These are phyloP conservation scores for Trichomonascaceae sp. DNA, from an alignment of 1,139 yeast genomes.

Conservation along the genomic window DNA sequence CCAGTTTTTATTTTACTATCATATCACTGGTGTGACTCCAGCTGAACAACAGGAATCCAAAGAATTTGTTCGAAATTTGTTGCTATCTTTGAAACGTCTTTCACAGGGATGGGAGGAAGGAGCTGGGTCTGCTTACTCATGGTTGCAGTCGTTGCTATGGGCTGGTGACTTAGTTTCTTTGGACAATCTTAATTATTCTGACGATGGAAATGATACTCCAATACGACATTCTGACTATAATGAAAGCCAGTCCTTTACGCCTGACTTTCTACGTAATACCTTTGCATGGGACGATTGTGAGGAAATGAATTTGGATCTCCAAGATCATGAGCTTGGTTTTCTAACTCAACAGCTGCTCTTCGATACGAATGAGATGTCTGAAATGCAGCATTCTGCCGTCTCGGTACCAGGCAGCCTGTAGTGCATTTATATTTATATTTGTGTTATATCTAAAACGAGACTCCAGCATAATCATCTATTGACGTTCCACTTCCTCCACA, in stretches of 20 bases:
- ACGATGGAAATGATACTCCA: neutral
- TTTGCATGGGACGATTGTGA: neutral
- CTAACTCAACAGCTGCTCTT: neutral
- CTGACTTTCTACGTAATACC: neutral
- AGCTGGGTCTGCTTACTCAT: constrained; percentile 32
- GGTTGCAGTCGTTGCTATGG: constrained; percentile 33
- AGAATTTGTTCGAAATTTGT: constrained; percentile 32
- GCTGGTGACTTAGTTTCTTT: constrained; percentile 24
- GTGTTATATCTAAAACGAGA: neutral
- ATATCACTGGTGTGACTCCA: constrained; percentile 29
- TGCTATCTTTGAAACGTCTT: constrained; percentile 25
- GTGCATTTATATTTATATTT: neutral
- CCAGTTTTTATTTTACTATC: constrained; percentile 31
- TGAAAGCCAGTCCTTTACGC: neutral
- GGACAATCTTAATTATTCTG: neutral
- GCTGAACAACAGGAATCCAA: constrained; percentile 28
- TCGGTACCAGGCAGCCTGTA: neutral
- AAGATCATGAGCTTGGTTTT: neutral
- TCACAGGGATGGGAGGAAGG: constrained; percentile 35
- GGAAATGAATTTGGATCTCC: neutral
- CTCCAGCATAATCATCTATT: constrained; percentile 16
- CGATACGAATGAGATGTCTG: neutral
- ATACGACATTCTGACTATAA: neutral
- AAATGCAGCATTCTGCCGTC: neutral
- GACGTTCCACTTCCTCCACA: constrained; percentile 60